Base-by-base conservation (phyloP, 306 rosid genomes). In the Vigna unguiculata region DNA sequence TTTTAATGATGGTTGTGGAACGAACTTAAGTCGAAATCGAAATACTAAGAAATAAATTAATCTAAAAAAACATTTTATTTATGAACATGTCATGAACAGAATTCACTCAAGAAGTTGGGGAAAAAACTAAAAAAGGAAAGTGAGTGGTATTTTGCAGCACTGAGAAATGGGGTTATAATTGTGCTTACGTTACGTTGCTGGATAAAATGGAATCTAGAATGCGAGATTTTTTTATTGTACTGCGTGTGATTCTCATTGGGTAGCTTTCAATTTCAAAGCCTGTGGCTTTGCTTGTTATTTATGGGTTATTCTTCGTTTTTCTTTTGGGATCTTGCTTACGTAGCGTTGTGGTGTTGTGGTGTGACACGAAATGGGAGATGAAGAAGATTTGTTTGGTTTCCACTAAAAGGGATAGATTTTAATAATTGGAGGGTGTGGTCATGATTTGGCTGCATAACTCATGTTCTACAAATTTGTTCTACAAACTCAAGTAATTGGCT, bases 401-500 rank as follows among this genome's bases (percentile, higher is more conserved):
- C 61, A 48, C 20, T 21, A 10, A 54, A 54, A 20, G 30, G 16
- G 32, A 9, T 74, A 54, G 10, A 19, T 21, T 76, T 32, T 52
- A 49, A 63, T 76, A 63, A 76, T 64, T 38, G 43, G 7, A 64
- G 53, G 30, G 7, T 64, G 13, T 5, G 28, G 17, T 9, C 54
- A 16, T 22, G 8, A 40, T 72, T 57, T 72, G 67, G n/a, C 51
- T 36, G 3, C 20, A 16, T 32, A 0, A 16, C 7, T 49, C 2
- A 32, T 38, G 1, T 57, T 48, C 41, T 14, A 19, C 9, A 21
- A 8, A 8, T 65, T 52, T 64, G 7, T 64, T 52, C 20, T 3
- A 6, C 49, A 48, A 32, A 75, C 30, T 34, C 49, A 20, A 19
- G 19, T 0, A 52, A 10, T 32, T 91, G 93, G 22, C 81, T 88